Evolutionary conservation across 768 basidiomycete genomes (phyloP), one percentile per base, ranked within the genome.

Genomic region (Tylopilus balloui): DNA sequence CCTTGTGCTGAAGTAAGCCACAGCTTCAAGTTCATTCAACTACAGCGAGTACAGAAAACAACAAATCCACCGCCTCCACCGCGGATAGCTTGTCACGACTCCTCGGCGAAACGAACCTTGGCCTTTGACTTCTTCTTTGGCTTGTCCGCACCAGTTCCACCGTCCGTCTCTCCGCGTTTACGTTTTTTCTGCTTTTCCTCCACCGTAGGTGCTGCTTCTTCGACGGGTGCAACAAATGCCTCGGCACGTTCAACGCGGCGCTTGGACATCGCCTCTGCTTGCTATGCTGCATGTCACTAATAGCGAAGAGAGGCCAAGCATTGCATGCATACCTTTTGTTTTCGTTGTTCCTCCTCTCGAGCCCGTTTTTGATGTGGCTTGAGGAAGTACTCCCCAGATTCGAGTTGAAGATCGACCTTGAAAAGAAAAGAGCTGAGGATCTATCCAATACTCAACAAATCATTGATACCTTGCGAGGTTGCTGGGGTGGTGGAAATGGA

Each of bases 301-400:
- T 41, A 9, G 19, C 36, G 27, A 29, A 15, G 35, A 29, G 10
- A 27, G 23, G 32, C 9, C 10, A 6, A 31, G 14, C n/a, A 47
- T 40, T 35, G 20, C n/a, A 28, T 4, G 21, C 25, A 31, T 42
- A 49, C 52, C 80, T 90, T 92, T 65, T 92, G 81, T 68, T 81
- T 84, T 64, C 86, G 73, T 62, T 78, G 76, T 48, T 78, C 78
- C 27, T 78, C 76, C 59, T 92, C 89, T 29, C 81, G 77, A 3
- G 78, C 81, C 55, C 86, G 85, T 73, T 88, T 95, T 65, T 98
- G 90, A 51, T 81, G 76, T 15, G 87, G 72, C 65, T 95, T 96
- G 72, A 99, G 86, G 77, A 98, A 99, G 65, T 98, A 98, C 63
- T 98, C 96, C 71, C 96, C 96, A 2, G 88, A 88, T 64, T 96